Base-by-base conservation (phyloP, 1,139 yeast species). In the Lodderomyces parapsilosis region DNA sequence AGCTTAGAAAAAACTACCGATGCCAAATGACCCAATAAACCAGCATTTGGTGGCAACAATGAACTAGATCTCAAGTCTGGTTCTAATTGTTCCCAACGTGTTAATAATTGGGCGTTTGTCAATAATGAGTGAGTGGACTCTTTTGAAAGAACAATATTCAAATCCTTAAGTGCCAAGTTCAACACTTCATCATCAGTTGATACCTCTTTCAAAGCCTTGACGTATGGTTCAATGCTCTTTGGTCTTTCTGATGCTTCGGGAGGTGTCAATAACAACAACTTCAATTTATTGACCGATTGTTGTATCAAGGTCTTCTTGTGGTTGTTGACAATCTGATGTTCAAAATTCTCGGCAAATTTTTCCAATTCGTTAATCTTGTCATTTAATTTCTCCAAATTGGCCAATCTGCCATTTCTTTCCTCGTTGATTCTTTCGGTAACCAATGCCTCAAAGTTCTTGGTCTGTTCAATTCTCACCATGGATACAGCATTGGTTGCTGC, bases 21-120 rank as follows among this genome's bases (percentile, higher is more conserved):
- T 8, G 95, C 78, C 42, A 90, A 64, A 65, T 93, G 97, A 36
- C 97, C 98, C 55, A 93, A 78, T 46, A 93, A 78, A 57, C 99
- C 99, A 25, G 99, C 96, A 61, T 91, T 87, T 55, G 95, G 96
- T 41, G 98, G 98, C 50, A 88, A 77, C 54, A 90, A 68, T 10
- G 96, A 83, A 8, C 96, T 93, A 23, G 90, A 81, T 64, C 96
- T 83, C 59, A 93, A 80, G 65, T 91, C 96, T 15, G 96, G 96
- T 17, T 80, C 83, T 48, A 93, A 74, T 46, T 83, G 71, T 52
- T 82, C 81, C 86, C 93, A 86, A 62, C 90, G 78, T 40, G 80
- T 63, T 52, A 78, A 68, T 54, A 90, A 76, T 58, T 93, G 93
- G n/a, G 90, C 59, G 46, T 68, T 74, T 11, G 81, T 73, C 50